phyloP scores from a whole-genome alignment of 768 basidiomycete species.

The Rubroboletus satanas region DNA sequence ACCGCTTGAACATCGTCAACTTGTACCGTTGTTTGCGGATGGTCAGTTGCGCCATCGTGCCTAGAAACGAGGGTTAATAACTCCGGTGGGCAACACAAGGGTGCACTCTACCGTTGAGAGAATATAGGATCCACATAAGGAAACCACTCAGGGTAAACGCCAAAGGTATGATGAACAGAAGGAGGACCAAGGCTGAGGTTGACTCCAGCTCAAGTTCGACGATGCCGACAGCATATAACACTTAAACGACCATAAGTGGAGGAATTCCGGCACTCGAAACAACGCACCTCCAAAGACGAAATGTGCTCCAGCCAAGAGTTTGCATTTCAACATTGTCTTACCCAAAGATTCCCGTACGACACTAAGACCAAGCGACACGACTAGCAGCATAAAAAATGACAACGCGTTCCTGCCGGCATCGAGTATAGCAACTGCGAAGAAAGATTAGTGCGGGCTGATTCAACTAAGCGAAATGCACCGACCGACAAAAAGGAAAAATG shows the following conservation, averaged over 20 bases:
- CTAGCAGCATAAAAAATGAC: slow-evolving; percentile 91
- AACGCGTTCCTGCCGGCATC: slow-evolving; percentile 93
- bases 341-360: slow-evolving; percentile 90
- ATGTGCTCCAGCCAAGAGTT: slow-evolving; percentile 77
- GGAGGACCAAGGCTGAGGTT: slow-evolving; percentile 76
- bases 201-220: slow-evolving; percentile 91
- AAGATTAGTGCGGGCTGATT: background rate
- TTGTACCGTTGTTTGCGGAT: slow-evolving; percentile 86
- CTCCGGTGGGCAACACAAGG: background rate
- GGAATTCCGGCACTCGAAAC: background rate
- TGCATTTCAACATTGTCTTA: slow-evolving; percentile 76
- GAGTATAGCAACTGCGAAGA: slow-evolving; percentile 75
- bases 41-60: slow-evolving; percentile 83
- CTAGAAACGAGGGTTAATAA: slow-evolving; percentile 37
- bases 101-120: slow-evolving; percentile 67
- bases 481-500: slow-evolving; percentile 92
- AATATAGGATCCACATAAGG: slow-evolving; percentile 93
- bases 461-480: slow-evolving; percentile 22
- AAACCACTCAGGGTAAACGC: slow-evolving; percentile 95
- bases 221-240: slow-evolving; percentile 91
- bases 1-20: slow-evolving; percentile 79
- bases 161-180: slow-evolving; percentile 90
- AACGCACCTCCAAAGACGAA: slow-evolving; percentile 89
- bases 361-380: slow-evolving; percentile 88
- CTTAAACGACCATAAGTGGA: slow-evolving; percentile 37